Evolutionary conservation across 192 early-diverging fungal genomes (phyloP).

Genomic region (Endogone sp.): DNA sequence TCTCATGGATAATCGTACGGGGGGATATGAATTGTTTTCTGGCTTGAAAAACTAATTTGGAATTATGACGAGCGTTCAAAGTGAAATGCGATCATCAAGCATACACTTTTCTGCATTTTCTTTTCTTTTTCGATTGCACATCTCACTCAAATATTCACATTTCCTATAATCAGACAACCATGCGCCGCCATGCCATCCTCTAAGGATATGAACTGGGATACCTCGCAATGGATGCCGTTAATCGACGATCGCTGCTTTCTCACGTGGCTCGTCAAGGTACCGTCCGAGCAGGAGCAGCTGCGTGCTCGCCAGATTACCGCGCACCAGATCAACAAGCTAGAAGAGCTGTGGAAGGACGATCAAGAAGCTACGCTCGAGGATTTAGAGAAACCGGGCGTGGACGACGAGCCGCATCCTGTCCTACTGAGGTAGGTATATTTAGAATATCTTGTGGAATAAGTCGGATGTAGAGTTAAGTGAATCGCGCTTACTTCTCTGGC

Average conservation of each 20-base stretch:
- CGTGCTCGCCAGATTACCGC: constrained; percentile 80
- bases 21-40: no score
- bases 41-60: no score
- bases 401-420: constrained; percentile 85
- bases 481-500: not conserved
- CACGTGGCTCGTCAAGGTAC: constrained; percentile 91
- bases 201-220: constrained; percentile 97
- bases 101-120: no score
- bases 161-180: constrained; percentile 57
- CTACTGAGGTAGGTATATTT: constrained; percentile 63
- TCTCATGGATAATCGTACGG: no score
- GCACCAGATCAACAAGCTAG: constrained; percentile 80
- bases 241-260: constrained; percentile 94
- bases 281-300: constrained; percentile 78
- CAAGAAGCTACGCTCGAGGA: constrained; percentile 73
- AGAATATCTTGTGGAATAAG: not conserved
- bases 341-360: constrained; percentile 87
- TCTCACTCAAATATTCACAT: not conserved
- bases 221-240: constrained; percentile 93
- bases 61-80: no score
- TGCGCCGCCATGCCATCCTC: constrained; percentile 87
- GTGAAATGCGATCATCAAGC: no score
- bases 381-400: constrained; percentile 72
- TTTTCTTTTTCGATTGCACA: not conserved
- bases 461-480: no score